Evolutionary conservation across 2,329 filamentous ascomycete genomes (phyloP), one percentile per base, ranked within the genome.

Genomic region (Sporothrix protearum): DNA sequence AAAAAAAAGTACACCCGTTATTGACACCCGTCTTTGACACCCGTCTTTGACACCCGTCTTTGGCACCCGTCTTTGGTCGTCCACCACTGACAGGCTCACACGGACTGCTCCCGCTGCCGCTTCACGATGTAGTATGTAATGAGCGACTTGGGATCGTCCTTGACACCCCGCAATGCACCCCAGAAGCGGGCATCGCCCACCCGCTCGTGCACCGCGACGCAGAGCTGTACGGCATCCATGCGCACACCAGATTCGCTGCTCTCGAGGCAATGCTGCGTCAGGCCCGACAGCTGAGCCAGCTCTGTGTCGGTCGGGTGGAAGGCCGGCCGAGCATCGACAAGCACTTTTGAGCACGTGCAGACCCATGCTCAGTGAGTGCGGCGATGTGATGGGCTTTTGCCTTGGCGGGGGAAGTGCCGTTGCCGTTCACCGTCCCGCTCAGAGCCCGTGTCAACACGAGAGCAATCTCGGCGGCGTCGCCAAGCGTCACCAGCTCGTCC

Each of bases 91-190:
- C 61, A 19, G 16, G 3, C 59, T 63, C 19, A 53, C 70, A 36
- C 55, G 55, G 30, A 69, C 66, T 47, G 49, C 59, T 91, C 88
- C 69, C 88, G 82, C 80, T 91, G 88, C 78, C 85, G 84, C 83
- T 90, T 90, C 53, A 92, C 91, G 77, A 94, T 90, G 79, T 94
- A 94, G 78, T 94, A 94, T 10, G 91, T 94, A 76, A 94, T 89
- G 73, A 94, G 80, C 75, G 90, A 93, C 82, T 93, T 88, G 28
- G 91, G 88, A 75, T 92, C 91, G 75, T 93, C 91, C 77, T 87
- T 86, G 42, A 92, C 84, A 10, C 82, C 85, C 71, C 84, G 87
- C 76, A 94, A 83, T 30, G 85, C 85, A 45, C 85, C 85, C 92
- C 92, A 95, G 78, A 94, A 94, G 39, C 77, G 77, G 10, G 76